phyloP scores from a whole-genome alignment of 108 stramenopile genomes.

The Nitzschia palea region DNA sequence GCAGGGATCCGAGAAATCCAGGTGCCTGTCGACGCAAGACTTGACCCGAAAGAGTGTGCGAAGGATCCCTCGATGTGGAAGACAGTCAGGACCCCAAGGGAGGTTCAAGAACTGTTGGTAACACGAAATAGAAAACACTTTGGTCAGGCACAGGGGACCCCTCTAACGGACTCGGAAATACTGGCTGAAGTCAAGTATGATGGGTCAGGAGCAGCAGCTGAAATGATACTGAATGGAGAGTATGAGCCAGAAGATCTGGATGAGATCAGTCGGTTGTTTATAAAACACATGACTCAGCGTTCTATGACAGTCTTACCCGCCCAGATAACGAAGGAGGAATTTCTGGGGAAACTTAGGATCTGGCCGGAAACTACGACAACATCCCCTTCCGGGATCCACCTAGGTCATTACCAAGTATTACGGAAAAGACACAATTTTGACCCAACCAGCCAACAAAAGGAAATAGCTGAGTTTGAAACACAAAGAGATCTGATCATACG shows the following conservation, averaged over 20 bases:
- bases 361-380: neutral
- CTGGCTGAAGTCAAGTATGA: neutral
- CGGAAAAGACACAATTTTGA: neutral
- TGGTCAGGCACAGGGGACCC: constrained; percentile 10
- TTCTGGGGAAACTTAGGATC: neutral
- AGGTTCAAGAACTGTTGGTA: neutral
- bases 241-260: neutral
- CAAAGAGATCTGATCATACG: neutral
- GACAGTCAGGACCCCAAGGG: neutral
- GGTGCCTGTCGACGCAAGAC: neutral
- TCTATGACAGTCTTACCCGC: neutral
- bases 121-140: constrained; percentile 4
- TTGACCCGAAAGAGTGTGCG: neutral
- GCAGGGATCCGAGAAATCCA: neutral
- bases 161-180: neutral
- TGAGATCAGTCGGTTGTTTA: neutral
- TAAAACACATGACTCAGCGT: neutral
- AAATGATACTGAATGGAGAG: neutral
- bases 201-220: neutral
- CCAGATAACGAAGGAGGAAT: neutral
- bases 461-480: neutral
- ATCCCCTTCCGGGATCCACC: neutral
- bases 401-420: neutral
- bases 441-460: neutral
- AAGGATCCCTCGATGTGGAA: neutral